Evolutionary conservation across 495 filamentous ascomycete genomes (phyloP).

Genomic region (Tirmania nivea): DNA sequence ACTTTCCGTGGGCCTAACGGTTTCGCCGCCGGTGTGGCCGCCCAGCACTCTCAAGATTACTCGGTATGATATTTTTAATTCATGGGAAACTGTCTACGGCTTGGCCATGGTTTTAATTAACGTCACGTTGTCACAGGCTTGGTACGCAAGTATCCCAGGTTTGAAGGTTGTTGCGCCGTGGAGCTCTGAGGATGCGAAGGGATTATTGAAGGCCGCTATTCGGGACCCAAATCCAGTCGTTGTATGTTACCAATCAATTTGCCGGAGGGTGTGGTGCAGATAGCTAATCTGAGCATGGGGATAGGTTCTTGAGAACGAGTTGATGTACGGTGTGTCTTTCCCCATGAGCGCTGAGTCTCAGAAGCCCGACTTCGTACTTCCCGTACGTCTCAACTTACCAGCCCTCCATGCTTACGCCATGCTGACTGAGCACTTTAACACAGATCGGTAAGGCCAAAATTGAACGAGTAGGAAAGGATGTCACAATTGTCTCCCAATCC

Average conservation of each 20-base stretch:
- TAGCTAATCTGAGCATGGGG: neutral
- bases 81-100: too few relatives aligned
- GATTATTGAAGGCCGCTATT: slow-evolving; percentile 90
- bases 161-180: slow-evolving; percentile 91
- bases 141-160: slow-evolving; percentile 95
- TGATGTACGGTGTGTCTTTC: slow-evolving; percentile 83
- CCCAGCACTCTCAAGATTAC: slow-evolving; percentile 86
- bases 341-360: slow-evolving; percentile 92
- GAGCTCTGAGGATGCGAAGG: slow-evolving; percentile 96
- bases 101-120: neutral
- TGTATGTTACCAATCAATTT: slow-evolving; percentile 21
- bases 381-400: slow-evolving; percentile 22
- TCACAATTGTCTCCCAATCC: slow-evolving; percentile 85
- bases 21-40: slow-evolving; percentile 84
- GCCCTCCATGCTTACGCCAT: neutral
- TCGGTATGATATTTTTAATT: neutral
- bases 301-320: slow-evolving; percentile 8
- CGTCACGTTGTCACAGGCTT: slow-evolving; percentile 47
- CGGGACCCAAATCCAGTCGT: slow-evolving; percentile 93
- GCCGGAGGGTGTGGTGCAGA: neutral
- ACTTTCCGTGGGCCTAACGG: slow-evolving; percentile 98
- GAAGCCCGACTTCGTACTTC: slow-evolving; percentile 84
- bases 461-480: slow-evolving; percentile 82
- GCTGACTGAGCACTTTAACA: slow-evolving; percentile 4
- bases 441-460: slow-evolving; percentile 92